A percentile compares a stretch with the other conserved stretches of the same genome.
phyloP scores from a whole-genome alignment of 169 alveolate species.

The Neospora caninum region DNA sequence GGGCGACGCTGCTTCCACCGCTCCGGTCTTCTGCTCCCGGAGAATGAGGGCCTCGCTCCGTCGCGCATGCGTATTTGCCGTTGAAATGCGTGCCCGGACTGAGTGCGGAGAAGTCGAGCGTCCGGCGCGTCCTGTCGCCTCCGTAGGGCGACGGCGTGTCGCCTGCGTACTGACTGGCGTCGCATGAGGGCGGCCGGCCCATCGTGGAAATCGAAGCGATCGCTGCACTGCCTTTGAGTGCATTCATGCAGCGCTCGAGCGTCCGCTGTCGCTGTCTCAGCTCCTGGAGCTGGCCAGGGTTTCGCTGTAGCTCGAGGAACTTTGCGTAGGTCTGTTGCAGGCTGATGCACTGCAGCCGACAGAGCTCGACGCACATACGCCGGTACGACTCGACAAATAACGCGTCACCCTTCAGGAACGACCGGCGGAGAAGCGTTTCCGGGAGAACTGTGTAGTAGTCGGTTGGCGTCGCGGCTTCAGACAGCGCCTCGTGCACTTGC shows the following conservation, averaged over 20 bases:
- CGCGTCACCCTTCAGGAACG: neutral
- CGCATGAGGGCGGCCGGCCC: neutral
- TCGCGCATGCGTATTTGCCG: too few relatives aligned
- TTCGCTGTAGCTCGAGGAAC: slow-evolving; percentile 22
- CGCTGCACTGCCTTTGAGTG: slow-evolving; percentile 21
- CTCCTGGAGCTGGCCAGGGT: slow-evolving; percentile 5
- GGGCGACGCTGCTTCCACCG: too few relatives aligned
- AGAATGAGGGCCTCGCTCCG: too few relatives aligned
- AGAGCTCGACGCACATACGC: slow-evolving; percentile 20
- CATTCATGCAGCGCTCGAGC: slow-evolving; percentile 31
- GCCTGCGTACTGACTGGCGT: neutral
- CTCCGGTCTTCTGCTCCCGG: too few relatives aligned
- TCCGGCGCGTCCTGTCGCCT: neutral
- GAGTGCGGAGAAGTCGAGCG: neutral
- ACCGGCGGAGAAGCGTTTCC: neutral
- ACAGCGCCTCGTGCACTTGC: slow-evolving; percentile 11
- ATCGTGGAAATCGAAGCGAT: neutral
- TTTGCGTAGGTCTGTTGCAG: slow-evolving; percentile 18
- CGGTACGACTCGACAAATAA: slow-evolving; percentile 6
- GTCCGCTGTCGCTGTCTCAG: slow-evolving; percentile 30
- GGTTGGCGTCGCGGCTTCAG: neutral
- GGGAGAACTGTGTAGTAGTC: slow-evolving; percentile 34
- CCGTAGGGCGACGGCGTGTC: slow-evolving; percentile 8
- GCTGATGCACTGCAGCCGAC: slow-evolving; percentile 27
- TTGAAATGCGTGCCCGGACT: neutral